Evolutionary conservation across 2,329 filamentous ascomycete genomes (phyloP), one percentile per base, ranked within the genome.

Genomic region (Metarhizium brunneum): DNA sequence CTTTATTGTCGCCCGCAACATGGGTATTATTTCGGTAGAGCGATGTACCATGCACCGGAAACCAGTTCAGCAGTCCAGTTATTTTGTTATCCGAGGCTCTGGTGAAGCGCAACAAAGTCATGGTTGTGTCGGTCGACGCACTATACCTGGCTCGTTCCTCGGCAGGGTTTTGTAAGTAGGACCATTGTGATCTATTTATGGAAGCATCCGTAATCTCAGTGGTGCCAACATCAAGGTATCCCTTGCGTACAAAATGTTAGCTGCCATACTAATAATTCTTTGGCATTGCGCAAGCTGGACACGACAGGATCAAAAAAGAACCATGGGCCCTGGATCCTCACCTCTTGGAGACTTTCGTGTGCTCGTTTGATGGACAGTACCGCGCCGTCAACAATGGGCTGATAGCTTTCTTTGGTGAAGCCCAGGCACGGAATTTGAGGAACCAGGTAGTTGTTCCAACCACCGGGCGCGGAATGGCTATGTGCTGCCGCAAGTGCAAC

Each of bases 1-100:
- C 92, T 73, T 97, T 97, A 75, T 97, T 97, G 69, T 97, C 92
- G 16, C 90, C 92, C 2, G 91, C 86, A 52, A 94, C 83, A 14
- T 96, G 78, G 0, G 91, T 96, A 71, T 96, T 96, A 72, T 96
- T 96, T 54, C 88, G 87, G 30, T 92, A 83, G 70, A 96, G 82
- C 0, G 90, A 95, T 0, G 92, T 96, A 50, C 92, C 92, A 68
- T 97, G 92, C 0, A 92, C 88, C 2, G 92, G 84, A 68, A 92
- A 96, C 89, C 92, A 97, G n/a, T 90, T 94, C 56, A 97, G 72
- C 1, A 95, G 76, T 13, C 90, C 92, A 47, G 90, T 82, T 56
- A 86, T 86, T 71, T 90, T 91, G 50, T 80, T 78, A 64, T 94
- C 89, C 0, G 82, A 85, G 10, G 82, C 81, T 42, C 88, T 81